Percentiles rank a stretch among this genome's conserved stretches.
phyloP scores from a whole-genome alignment of 495 filamentous ascomycete genomes.

The Melanomma pulvis-pyrius region DNA sequence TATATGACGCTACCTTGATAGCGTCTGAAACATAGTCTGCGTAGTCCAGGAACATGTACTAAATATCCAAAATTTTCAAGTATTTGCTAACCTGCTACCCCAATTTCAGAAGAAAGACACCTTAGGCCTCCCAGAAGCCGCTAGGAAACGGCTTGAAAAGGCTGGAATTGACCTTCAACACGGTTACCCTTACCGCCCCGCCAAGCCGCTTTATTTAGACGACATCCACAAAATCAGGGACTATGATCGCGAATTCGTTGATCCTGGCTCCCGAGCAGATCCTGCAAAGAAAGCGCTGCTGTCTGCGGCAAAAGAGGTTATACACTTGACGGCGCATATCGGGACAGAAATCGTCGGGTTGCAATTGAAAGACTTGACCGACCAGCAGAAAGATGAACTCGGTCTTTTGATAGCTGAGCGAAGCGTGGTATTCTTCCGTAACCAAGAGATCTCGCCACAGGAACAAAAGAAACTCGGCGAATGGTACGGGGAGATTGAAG shows the following conservation, averaged over 20 bases:
- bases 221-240: conserved; percentile 66
- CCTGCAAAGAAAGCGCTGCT: conserved; percentile 67
- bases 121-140: conserved; percentile 57
- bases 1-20: too few species aligned
- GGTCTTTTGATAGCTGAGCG: conserved; percentile 71
- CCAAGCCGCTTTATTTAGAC: conserved; percentile 62
- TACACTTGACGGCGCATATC: conserved; percentile 66
- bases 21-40: too few species aligned
- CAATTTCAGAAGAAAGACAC: conserved; percentile 66
- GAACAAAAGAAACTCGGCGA: conserved; percentile 69
- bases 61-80: too few species aligned
- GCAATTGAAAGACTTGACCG: conserved; percentile 68
- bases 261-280: conserved; percentile 67
- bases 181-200: conserved; percentile 67
- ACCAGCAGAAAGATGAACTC: conserved; percentile 71
- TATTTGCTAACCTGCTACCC: too few species aligned
- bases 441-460: conserved; percentile 71
- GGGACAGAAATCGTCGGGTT: conserved; percentile 72
- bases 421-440: conserved; percentile 75
- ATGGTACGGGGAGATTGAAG: conserved; percentile 66
- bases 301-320: conserved; percentile 66
- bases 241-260: conserved; percentile 59
- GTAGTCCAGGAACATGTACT: too few species aligned
- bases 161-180: conserved; percentile 65
- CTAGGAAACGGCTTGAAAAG: conserved; percentile 61